Conservation (phyloP, 805 yeast genomes). For the Candida fluviatilis region DNA sequence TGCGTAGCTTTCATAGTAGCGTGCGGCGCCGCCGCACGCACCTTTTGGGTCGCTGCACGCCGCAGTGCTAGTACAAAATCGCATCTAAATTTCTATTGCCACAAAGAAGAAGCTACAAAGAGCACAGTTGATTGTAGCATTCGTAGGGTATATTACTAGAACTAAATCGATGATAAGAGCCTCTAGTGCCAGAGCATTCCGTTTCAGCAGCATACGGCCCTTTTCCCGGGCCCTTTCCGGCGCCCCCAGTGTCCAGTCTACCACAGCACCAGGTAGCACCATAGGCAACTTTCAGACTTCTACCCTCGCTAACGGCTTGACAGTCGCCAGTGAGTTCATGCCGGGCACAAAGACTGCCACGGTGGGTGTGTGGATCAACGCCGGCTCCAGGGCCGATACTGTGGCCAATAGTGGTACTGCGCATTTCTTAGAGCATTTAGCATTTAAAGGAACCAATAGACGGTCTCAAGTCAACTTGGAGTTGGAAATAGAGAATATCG, state of each 20-base stretch:
- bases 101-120: too few species aligned
- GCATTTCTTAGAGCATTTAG: conserved; percentile 93
- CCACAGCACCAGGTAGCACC: conserved; percentile 9
- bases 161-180: too few species aligned
- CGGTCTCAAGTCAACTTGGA: conserved; percentile 83
- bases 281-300: conserved; percentile 47
- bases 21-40: too few species aligned
- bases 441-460: conserved; percentile 87
- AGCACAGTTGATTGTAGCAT: too few species aligned
- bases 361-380: conserved; percentile 97
- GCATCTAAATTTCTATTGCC: too few species aligned
- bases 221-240: neutral
- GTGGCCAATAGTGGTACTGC: conserved; percentile 90
- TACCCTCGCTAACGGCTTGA: conserved; percentile 81
- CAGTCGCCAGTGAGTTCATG: conserved; percentile 85
- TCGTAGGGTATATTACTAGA: too few species aligned
- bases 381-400: conserved; percentile 96
- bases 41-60: too few species aligned
- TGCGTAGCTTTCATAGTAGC: too few species aligned
- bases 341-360: conserved; percentile 94
- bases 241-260: neutral
- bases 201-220: too few species aligned
- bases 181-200: too few species aligned
- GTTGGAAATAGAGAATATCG: conserved; percentile 91
- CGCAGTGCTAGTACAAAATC: too few species aligned